A percentile compares a stretch with the other conserved stretches of the same genome.
These are phyloP conservation scores for Saccharomycopsis fodiens DNA, from an alignment of 805 yeast genomes.

Conservation along the genomic window DNA sequence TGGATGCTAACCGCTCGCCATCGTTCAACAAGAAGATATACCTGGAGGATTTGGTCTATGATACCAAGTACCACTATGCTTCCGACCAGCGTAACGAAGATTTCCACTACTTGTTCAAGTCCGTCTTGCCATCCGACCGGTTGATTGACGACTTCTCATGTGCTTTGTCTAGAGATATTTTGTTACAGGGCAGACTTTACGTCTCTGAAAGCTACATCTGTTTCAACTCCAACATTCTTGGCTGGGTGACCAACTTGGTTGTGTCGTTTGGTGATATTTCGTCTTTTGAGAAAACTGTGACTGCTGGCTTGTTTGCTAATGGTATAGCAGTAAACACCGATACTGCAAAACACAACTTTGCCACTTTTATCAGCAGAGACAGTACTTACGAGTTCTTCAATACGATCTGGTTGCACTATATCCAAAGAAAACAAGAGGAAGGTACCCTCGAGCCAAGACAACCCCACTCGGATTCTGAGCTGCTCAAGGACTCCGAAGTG, in stretches of 20 bases:
- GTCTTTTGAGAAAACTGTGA: constrained; percentile 68
- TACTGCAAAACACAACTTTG: constrained; percentile 62
- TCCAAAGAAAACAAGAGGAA: constrained; percentile 5
- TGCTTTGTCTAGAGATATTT: constrained; percentile 79
- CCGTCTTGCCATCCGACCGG: constrained; percentile 60
- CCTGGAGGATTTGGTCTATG: constrained; percentile 48
- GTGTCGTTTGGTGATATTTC: constrained; percentile 66
- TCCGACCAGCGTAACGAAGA: constrained; percentile 57
- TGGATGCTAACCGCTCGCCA: constrained; percentile 6
- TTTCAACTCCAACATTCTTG: constrained; percentile 79
- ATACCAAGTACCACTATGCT: constrained; percentile 59
- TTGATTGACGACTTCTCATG: constrained; percentile 84
- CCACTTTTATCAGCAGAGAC: constrained; percentile 81
- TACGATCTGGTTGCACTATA: constrained; percentile 51
- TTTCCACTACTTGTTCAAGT: constrained; percentile 68
- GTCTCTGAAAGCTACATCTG: constrained; percentile 72
- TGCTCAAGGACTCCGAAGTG: background rate
- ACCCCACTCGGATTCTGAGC: background rate
- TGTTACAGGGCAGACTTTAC: constrained; percentile 82
- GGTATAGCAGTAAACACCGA: constrained; percentile 68
- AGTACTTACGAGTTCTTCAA: constrained; percentile 62
- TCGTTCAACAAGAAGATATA: constrained; percentile 33
- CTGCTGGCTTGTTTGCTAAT: constrained; percentile 88
- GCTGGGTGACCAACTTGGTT: constrained; percentile 81
- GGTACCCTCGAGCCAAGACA: background rate